Evolutionary conservation across 345 rosid genomes (phyloP), one percentile per base, ranked within the genome.

Genomic region (Mallotus nudiflorus): DNA sequence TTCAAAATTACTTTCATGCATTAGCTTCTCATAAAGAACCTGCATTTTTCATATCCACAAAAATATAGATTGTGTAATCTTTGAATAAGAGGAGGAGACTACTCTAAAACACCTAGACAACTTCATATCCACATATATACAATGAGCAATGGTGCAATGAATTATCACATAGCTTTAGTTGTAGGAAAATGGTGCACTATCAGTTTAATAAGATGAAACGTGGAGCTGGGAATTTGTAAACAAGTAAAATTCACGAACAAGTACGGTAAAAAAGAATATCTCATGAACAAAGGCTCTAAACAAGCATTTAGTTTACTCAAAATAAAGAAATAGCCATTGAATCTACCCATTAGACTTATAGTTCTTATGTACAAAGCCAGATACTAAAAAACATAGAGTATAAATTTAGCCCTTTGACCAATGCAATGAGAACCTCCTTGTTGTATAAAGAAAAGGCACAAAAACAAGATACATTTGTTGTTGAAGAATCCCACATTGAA

Each of bases 351-450:
- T 52, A 40, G 56, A 68, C 62, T 44, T 40, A 74, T 37, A 60
- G 57, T 61, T 62, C 51, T 61, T 53, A 19, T 74, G 62, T 62
- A 74, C 77, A 74, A 28, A 39, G 65, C 57, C 63, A 62, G 45
- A 72, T 68, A 68, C 28, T 48, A 24, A 44, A 15, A 3, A 37
- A 51, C 55, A 61, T 18, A 40, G 31, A 61, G 63, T 31, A 74
- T 74, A 74, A 67, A 62, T 67, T 53, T 62, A 67, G 60, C 28
- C 55, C 31, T 62, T 62, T 73, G 62, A 62, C 19, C 62, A 39
- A 40, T 62, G 56, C 57, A 51, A 7, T 35, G 29, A 61, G n/a
- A n/a, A n/a, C 55, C 48, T 68, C 73, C 77, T 62, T 55, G 49
- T 14, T 44, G 46, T 45, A 42, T 28, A 35, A 56, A 68, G 37